phyloP scores from a whole-genome alignment of 495 filamentous ascomycete genomes.

The Xylaria cubensis region DNA sequence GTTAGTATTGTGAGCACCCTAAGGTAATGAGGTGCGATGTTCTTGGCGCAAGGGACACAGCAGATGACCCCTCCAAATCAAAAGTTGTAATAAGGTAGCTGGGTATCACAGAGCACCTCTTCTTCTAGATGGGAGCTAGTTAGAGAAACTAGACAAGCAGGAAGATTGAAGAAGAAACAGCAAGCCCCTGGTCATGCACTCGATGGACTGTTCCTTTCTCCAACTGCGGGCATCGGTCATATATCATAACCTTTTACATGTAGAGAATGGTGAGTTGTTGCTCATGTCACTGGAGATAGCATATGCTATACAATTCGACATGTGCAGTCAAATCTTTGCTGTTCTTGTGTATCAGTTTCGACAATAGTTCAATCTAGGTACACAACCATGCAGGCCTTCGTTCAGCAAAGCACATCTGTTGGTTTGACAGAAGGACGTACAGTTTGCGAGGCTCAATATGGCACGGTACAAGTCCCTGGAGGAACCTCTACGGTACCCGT shows the following conservation, averaged over 20 bases:
- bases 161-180: slow-evolving; percentile 9
- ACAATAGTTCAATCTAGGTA: background rate
- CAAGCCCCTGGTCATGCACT: background rate
- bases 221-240: background rate
- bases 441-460: slow-evolving; percentile 7
- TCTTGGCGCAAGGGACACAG: slow-evolving; percentile 14
- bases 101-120: background rate
- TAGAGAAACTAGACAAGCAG: background rate
- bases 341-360: background rate
- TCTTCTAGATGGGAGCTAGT: background rate
- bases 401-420: background rate
- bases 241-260: background rate
- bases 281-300: background rate
- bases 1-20: slow-evolving; percentile 1
- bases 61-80: slow-evolving; percentile 1
- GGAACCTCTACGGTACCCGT: slow-evolving; percentile 13
- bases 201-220: background rate
- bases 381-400: background rate
- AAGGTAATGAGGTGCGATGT: background rate
- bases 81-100: background rate
- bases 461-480: slow-evolving; percentile 15
- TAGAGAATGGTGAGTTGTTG: background rate
- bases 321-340: background rate
- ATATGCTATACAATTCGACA: background rate
- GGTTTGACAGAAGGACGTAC: slow-evolving; percentile 4